Evolutionary conservation across 1,284 basidiomycete species (phyloP).

Genomic region (Ceratobasidium sp.): DNA sequence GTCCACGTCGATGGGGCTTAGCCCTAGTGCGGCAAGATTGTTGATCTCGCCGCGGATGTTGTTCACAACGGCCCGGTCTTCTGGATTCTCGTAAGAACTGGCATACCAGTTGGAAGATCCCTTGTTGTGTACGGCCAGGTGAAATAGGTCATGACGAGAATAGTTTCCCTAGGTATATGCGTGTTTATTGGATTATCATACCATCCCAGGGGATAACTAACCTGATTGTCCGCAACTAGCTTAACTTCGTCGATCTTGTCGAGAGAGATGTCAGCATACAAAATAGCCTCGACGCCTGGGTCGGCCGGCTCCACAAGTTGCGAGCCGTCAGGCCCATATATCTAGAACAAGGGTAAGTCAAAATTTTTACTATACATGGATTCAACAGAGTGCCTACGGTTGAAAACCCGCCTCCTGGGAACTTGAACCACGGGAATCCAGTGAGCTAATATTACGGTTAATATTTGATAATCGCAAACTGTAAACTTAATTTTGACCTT

Average conservation of each 20-base stretch:
- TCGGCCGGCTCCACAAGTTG: slow-evolving; percentile 26
- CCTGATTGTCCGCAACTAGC: slow-evolving; percentile 29
- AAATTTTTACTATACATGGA: not conserved
- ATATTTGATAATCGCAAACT: not conserved
- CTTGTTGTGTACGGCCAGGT: slow-evolving; percentile 27
- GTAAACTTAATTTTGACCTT: not conserved
- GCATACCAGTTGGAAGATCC: slow-evolving; percentile 23
- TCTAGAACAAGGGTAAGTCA: not conserved
- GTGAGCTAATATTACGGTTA: not conserved
- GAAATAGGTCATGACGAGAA: slow-evolving; percentile 24
- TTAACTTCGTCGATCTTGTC: slow-evolving; percentile 29
- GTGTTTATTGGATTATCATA: not conserved
- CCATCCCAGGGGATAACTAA: not conserved
- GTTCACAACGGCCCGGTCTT: slow-evolving; percentile 4
- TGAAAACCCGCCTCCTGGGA: slow-evolving; percentile 32
- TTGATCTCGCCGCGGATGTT: slow-evolving; percentile 20
- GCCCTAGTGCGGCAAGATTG: slow-evolving; percentile 8
- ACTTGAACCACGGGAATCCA: slow-evolving; percentile 33
- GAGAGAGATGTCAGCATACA: slow-evolving; percentile 27
- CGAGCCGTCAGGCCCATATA: slow-evolving; percentile 26
- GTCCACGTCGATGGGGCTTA: slow-evolving; percentile 3
- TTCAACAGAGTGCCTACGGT: not conserved
- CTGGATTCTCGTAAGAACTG: slow-evolving; percentile 6
- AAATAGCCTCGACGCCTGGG: slow-evolving; percentile 26
- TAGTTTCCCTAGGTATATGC: slow-evolving; percentile 22